These are phyloP conservation scores for Blastocystis sp. DNA, from an alignment of 352 stramenopile genomes.

Conservation along the genomic window DNA sequence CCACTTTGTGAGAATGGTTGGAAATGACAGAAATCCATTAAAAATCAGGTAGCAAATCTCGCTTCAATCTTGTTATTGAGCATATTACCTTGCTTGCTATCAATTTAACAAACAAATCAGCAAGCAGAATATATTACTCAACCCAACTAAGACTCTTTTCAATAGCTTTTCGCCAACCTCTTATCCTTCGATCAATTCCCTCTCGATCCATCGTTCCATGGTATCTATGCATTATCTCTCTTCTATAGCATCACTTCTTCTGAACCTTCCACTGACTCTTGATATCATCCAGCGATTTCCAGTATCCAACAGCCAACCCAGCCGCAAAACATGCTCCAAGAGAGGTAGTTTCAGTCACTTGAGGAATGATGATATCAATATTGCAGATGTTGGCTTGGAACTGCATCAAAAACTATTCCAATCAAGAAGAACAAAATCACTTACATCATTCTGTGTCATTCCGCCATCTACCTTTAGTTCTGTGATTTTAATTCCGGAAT, in stretches of 20 bases:
- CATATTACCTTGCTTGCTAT: too few relatives aligned
- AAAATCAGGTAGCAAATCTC: background rate
- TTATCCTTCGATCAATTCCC: conserved; percentile 35
- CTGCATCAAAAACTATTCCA: conserved; percentile 80
- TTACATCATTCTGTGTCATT: conserved; percentile 88
- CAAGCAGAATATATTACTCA: background rate
- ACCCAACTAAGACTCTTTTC: conserved; percentile 60
- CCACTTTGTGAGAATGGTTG: conserved; percentile 47
- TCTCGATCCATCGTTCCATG: conserved; percentile 58
- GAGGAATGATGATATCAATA: conserved; percentile 81
- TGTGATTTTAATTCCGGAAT: conserved; percentile 77
- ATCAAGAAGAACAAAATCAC: background rate
- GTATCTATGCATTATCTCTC: background rate
- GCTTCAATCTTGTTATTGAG: background rate
- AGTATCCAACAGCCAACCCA: conserved; percentile 89
- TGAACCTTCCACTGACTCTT: conserved; percentile 63
- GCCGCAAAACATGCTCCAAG: conserved; percentile 89
- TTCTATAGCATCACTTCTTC: conserved; percentile 41
- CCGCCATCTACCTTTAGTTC: conserved; percentile 90
- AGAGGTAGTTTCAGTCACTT: conserved; percentile 90
- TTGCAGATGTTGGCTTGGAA: conserved; percentile 93
- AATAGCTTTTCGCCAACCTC: conserved; percentile 55
- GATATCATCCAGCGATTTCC: conserved; percentile 78
- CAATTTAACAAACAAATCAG: conserved; percentile 24
- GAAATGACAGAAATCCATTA: background rate